phyloP scores from a whole-genome alignment of 345 rosid species.

The Rhodamnia argentea region DNA sequence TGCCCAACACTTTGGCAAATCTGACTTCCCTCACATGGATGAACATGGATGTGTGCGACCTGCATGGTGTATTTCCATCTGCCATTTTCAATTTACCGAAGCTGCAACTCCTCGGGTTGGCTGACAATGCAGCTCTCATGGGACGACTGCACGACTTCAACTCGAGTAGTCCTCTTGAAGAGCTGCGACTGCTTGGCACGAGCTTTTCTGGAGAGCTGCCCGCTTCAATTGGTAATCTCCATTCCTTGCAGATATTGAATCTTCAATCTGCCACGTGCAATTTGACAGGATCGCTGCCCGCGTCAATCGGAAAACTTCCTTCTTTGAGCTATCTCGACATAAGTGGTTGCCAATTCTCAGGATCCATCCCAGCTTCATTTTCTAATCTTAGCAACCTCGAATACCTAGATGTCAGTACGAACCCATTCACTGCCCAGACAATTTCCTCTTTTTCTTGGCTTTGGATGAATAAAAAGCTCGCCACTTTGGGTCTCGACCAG shows the following conservation, averaged over 20 bases:
- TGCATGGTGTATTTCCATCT: background rate
- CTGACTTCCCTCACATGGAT: background rate
- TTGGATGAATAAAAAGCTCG: background rate
- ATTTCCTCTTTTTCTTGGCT: background rate
- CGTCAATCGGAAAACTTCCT: background rate
- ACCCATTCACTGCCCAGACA: background rate
- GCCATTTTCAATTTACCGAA: background rate
- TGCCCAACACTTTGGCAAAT: background rate
- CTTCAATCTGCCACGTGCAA: too few relatives aligned
- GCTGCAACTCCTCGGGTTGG: background rate
- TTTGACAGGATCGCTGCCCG: background rate
- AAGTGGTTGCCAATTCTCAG: background rate
- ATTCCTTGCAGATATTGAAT: background rate
- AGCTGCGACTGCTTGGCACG: background rate
- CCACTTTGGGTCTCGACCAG: background rate
- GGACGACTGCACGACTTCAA: background rate
- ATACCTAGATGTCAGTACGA: background rate
- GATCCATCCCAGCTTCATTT: conserved; percentile 11
- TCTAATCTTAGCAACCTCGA: background rate
- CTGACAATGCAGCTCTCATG: rapidly evolving
- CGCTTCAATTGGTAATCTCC: background rate
- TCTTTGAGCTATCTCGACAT: background rate
- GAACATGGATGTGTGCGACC: background rate
- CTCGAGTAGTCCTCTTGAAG: background rate
- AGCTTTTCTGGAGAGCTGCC: background rate